Percentiles rank a stretch among this genome's conserved stretches.
Evolutionary conservation across 768 basidiomycete genomes (phyloP).

Genomic region (Melanogaster broomeanus): DNA sequence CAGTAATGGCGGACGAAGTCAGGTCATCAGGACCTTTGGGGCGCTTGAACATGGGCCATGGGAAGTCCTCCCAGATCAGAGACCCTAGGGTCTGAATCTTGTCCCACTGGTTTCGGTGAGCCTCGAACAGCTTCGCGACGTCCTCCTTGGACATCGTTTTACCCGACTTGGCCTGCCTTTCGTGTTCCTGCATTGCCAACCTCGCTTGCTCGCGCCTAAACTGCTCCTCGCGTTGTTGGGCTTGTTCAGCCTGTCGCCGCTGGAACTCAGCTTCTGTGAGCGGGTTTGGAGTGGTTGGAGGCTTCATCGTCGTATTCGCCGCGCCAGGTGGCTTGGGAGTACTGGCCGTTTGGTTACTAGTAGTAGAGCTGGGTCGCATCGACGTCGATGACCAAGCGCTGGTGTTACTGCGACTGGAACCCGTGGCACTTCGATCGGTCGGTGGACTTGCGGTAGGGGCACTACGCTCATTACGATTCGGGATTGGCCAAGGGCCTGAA

Average conservation of each 20-base stretch:
- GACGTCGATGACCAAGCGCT: constrained; percentile 30
- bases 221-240: constrained; percentile 64
- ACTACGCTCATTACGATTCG: constrained; percentile 34
- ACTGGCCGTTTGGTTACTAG: constrained; percentile 23
- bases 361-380: constrained; percentile 28
- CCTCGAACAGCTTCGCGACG: constrained; percentile 53
- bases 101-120: constrained; percentile 65
- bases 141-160: constrained; percentile 59
- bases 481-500: constrained; percentile 33
- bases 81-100: constrained; percentile 40
- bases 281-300: constrained; percentile 19
- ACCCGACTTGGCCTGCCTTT: constrained; percentile 42
- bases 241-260: constrained; percentile 63
- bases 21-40: constrained; percentile 63
- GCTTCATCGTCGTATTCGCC: constrained; percentile 19
- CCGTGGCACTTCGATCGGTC: constrained; percentile 32
- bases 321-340: constrained; percentile 27
- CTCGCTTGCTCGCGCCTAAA: constrained; percentile 71
- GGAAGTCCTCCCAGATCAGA: constrained; percentile 67
- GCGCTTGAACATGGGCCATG: constrained; percentile 70
- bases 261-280: constrained; percentile 56
- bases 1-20: constrained; percentile 52
- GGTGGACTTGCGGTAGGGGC: constrained; percentile 32
- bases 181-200: constrained; percentile 51
- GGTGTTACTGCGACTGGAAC: constrained; percentile 30